Evolutionary conservation across 2,329 filamentous ascomycete genomes (phyloP).

Genomic region (Claviceps humidiphila): DNA sequence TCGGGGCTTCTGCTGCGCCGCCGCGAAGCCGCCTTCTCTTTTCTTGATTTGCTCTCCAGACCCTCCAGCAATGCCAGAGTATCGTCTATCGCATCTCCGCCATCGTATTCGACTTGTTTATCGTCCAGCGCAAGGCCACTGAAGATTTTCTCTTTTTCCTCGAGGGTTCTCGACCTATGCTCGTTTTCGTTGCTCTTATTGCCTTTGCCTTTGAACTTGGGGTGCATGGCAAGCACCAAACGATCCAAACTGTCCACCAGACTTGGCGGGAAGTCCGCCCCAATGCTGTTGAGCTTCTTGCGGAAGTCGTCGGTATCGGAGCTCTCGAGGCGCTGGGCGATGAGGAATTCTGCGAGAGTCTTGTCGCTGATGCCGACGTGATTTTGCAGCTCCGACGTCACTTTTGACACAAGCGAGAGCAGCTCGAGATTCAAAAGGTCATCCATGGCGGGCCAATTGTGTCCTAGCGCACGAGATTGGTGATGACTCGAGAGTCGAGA

Average conservation of each 20-base stretch:
- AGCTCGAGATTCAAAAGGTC: constrained; percentile 85
- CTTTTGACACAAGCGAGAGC: constrained; percentile 85
- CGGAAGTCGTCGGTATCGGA: constrained; percentile 61
- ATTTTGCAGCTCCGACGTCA: constrained; percentile 88
- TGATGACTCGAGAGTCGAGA: background rate
- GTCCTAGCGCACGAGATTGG: constrained; percentile 6
- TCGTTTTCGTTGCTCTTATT: constrained; percentile 26
- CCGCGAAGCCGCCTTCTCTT: constrained; percentile 29
- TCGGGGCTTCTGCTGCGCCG: constrained; percentile 49
- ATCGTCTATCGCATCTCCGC: constrained; percentile 68
- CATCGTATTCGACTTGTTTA: constrained; percentile 34
- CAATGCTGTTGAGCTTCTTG: constrained; percentile 58
- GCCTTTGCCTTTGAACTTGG: constrained; percentile 59
- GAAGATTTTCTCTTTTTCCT: constrained; percentile 78
- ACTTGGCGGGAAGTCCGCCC: constrained; percentile 71
- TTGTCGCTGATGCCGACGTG: constrained; percentile 87
- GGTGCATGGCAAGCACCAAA: constrained; percentile 78
- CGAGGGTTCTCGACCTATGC: constrained; percentile 31
- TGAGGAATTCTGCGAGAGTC: constrained; percentile 91
- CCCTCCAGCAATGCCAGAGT: constrained; percentile 86
- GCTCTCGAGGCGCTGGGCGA: constrained; percentile 74
- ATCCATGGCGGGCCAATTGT: constrained; percentile 49
- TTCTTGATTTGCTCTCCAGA: constrained; percentile 54
- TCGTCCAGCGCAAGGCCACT: constrained; percentile 81
- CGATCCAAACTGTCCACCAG: constrained; percentile 86